These are phyloP conservation scores for Blepharisma undulans DNA, from an alignment of 169 alveolate species.

Conservation along the genomic window DNA sequence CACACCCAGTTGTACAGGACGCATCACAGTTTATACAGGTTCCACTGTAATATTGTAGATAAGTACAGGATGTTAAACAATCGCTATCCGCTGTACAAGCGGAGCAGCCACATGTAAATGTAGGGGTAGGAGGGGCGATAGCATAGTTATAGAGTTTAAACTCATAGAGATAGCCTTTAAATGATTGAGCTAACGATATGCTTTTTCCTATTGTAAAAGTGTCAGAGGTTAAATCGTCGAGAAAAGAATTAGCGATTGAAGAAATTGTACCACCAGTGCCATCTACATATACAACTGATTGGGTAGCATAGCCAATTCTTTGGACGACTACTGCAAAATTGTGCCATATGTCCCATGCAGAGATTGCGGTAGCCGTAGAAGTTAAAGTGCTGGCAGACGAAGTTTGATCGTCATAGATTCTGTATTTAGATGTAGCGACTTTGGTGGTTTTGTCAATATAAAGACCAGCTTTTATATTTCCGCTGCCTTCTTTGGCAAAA, in stretches of 20 bases:
- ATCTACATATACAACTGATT: neutral
- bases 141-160: neutral
- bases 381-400: neutral
- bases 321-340: neutral
- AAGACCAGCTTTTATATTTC: neutral
- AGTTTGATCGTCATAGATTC: neutral
- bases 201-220: neutral
- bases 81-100: neutral
- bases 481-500: neutral
- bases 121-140: neutral
- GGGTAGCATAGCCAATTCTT: neutral
- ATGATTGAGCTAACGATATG: neutral
- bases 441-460: neutral
- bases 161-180: neutral
- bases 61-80: neutral
- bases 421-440: neutral
- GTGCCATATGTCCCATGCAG: neutral
- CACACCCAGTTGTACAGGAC: conserved; percentile 11
- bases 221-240: neutral
- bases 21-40: neutral
- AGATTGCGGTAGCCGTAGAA: neutral
- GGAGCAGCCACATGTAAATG: neutral
- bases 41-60: neutral
- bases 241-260: neutral
- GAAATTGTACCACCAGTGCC: neutral